These are phyloP conservation scores for Trichoderma parareesei DNA, from an alignment of 495 filamentous ascomycete species.

Conservation along the genomic window DNA sequence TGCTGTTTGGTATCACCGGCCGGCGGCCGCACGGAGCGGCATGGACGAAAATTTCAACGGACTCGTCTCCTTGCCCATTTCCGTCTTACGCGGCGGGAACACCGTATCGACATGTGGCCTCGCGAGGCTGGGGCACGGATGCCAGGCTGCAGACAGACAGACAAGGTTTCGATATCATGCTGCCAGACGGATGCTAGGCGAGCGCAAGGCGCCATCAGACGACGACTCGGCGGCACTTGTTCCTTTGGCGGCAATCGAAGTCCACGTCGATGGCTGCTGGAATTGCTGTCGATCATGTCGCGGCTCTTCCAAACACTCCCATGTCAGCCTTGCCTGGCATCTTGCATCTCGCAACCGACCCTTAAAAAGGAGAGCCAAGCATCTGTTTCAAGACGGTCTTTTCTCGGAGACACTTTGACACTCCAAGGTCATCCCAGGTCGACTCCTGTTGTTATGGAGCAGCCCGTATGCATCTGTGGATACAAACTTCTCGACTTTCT, in stretches of 20 bases:
- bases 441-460: background rate
- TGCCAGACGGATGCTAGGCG: too few species aligned
- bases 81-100: background rate
- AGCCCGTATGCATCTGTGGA: background rate
- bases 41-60: background rate
- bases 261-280: background rate
- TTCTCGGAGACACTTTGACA: constrained; percentile 1
- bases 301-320: background rate
- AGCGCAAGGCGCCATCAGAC: too few species aligned
- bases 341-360: constrained; percentile 1
- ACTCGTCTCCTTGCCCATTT: background rate
- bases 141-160: background rate
- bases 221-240: too few species aligned
- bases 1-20: background rate
- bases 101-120: background rate
- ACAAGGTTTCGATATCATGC: too few species aligned
- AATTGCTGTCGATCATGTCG: background rate
- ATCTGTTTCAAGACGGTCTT: constrained; percentile 6
- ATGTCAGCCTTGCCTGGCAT: background rate
- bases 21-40: constrained; percentile 6
- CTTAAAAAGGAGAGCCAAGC: background rate
- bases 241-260: background rate
- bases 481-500: background rate
- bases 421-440: background rate
- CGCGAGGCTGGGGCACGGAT: background rate